phyloP scores from a whole-genome alignment of 495 filamentous ascomycete species.

The Pseudomonodictys pantanalensis region DNA sequence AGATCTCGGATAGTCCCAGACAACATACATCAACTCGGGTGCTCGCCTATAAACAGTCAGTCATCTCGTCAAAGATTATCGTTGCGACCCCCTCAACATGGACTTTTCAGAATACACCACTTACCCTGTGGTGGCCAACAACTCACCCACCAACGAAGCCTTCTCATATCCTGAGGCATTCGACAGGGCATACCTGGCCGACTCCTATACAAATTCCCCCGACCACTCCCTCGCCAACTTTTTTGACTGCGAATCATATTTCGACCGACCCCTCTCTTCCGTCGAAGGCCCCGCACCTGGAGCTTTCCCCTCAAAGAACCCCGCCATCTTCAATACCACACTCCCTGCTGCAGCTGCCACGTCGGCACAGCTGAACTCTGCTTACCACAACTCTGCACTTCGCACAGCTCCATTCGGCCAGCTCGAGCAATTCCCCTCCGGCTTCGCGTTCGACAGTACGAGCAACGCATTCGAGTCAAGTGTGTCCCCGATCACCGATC shows the following conservation, averaged over 20 bases:
- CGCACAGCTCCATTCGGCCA: constrained; percentile 17
- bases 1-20: no score
- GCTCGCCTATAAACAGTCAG: no score
- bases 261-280: constrained; percentile 16
- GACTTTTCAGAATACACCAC: background rate
- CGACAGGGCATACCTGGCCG: constrained; percentile 25
- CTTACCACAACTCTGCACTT: background rate
- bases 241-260: constrained; percentile 20
- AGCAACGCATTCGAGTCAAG: constrained; percentile 4
- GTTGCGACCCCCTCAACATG: no score
- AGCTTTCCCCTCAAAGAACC: background rate
- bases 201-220: constrained; percentile 12
- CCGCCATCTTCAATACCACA: constrained; percentile 1
- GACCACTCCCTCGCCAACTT: constrained; percentile 22
- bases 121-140: constrained; percentile 17
- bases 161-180: constrained; percentile 23
- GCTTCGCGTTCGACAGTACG: background rate
- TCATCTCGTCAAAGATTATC: no score
- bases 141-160: constrained; percentile 17
- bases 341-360: background rate
- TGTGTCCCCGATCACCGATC: background rate
- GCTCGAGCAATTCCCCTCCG: background rate
- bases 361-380: background rate
- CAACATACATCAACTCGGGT: no score
- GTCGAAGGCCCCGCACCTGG: constrained; percentile 1